Evolutionary conservation across 352 stramenopile species (phyloP).

Genomic region (Pythium diclinum): DNA sequence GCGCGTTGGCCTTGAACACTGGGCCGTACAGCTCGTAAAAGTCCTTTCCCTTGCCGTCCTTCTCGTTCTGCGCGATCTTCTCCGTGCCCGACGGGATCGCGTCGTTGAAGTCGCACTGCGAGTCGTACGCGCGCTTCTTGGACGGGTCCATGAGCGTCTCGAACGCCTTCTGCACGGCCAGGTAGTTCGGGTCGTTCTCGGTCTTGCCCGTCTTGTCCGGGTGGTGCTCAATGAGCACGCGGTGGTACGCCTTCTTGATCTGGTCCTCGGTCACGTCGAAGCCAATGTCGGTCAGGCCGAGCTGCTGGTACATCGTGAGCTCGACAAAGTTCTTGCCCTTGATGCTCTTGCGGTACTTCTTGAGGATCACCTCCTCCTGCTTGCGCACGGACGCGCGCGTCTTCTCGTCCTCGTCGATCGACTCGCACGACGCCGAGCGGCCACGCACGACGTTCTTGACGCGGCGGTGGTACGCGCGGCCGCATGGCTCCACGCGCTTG

Average conservation of each 20-base stretch:
- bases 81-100: slow-evolving; percentile 71
- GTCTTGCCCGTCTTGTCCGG: slow-evolving; percentile 87
- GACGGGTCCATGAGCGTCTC: slow-evolving; percentile 71
- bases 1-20: slow-evolving; percentile 73
- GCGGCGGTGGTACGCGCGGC: slow-evolving; percentile 68
- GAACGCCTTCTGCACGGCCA: slow-evolving; percentile 85
- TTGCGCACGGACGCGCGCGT: slow-evolving; percentile 58
- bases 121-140: slow-evolving; percentile 86
- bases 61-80: slow-evolving; percentile 75
- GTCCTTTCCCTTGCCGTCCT: slow-evolving; percentile 57
- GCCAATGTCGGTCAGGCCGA: slow-evolving; percentile 66
- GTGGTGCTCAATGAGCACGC: slow-evolving; percentile 86
- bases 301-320: slow-evolving; percentile 86
- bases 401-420: slow-evolving; percentile 62
- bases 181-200: slow-evolving; percentile 88
- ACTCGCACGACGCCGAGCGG: slow-evolving; percentile 74
- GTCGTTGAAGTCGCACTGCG: slow-evolving; percentile 86
- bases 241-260: slow-evolving; percentile 88
- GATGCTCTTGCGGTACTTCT: slow-evolving; percentile 82
- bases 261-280: slow-evolving; percentile 82
- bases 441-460: slow-evolving; percentile 73
- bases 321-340: slow-evolving; percentile 79
- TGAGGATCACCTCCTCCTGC: slow-evolving; percentile 61
- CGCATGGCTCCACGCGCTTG: slow-evolving; percentile 73
- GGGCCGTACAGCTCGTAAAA: slow-evolving; percentile 86